Evolutionary conservation across 495 filamentous ascomycete genomes (phyloP).

Genomic region (Neurospora tetrasperma): DNA sequence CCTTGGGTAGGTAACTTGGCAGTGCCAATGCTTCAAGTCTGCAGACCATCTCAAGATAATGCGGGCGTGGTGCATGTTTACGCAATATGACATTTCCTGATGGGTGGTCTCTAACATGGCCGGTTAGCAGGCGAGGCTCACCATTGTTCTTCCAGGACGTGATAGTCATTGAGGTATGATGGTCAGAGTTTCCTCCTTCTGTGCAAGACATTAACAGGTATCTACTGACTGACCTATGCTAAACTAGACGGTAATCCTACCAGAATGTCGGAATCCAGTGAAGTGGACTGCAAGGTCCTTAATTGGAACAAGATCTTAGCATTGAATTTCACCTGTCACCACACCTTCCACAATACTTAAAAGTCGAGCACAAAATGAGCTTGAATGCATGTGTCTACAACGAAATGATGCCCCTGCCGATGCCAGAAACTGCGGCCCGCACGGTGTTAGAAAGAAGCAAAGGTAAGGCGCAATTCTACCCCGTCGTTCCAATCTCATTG

Average conservation of each 20-base stretch:
- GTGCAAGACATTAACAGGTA: too few relatives aligned
- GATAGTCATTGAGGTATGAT: too few relatives aligned
- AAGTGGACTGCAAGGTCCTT: too few relatives aligned
- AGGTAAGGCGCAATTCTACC: slow-evolving; percentile 24
- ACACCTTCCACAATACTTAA: too few relatives aligned
- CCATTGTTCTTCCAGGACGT: too few relatives aligned
- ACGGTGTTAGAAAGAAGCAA: slow-evolving; percentile 30
- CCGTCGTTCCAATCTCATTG: slow-evolving; percentile 37
- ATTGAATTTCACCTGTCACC: too few relatives aligned
- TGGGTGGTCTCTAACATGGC: neutral
- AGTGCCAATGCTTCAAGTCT: neutral
- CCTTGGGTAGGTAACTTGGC: neutral
- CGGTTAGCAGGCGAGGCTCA: too few relatives aligned
- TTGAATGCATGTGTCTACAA: neutral
- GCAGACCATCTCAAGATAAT: neutral
- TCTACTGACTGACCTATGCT: too few relatives aligned
- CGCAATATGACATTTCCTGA: neutral
- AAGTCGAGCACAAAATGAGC: neutral
- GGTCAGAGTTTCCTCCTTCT: too few relatives aligned
- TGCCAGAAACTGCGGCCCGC: slow-evolving; percentile 36
- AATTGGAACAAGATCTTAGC: too few relatives aligned
- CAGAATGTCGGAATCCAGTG: too few relatives aligned
- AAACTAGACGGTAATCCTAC: too few relatives aligned
- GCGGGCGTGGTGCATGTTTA: neutral
- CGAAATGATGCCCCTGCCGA: slow-evolving; percentile 13